These are phyloP conservation scores for Oryza rufipogon DNA, from an alignment of 176 grass and related monocot species.

Conservation along the genomic window DNA sequence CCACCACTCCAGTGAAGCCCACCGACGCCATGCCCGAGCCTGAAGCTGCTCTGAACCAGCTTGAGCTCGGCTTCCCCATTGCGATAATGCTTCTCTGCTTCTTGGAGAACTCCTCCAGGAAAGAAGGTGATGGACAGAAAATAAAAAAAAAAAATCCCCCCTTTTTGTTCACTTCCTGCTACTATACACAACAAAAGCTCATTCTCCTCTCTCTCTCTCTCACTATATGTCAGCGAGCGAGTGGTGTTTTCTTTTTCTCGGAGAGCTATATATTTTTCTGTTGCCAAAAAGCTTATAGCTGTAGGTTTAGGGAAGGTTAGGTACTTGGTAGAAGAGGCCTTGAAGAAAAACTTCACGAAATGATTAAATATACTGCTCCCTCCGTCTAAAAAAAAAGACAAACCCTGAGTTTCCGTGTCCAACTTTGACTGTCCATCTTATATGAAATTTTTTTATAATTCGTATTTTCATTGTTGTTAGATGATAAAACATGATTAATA, in stretches of 20 bases:
- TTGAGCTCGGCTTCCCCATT: slow-evolving; percentile 14
- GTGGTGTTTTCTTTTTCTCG: not conserved
- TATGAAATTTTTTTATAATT: no score
- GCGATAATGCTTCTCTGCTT: slow-evolving; percentile 31
- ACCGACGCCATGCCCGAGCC: slow-evolving; percentile 32
- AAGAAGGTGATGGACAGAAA: not conserved
- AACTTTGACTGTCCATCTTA: no score
- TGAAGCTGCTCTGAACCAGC: not conserved
- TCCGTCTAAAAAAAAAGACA: no score
- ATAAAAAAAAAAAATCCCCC: not conserved
- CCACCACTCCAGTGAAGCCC: slow-evolving; percentile 10
- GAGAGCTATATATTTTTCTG: slow-evolving; percentile 18
- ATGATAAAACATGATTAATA: no score
- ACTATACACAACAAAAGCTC: not conserved
- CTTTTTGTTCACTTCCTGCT: slow-evolving; percentile 24
- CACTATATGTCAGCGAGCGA: not conserved
- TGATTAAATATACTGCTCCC: no score
- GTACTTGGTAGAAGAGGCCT: not conserved
- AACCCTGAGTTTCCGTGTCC: no score
- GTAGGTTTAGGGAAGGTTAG: not conserved
- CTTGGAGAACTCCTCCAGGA: not conserved
- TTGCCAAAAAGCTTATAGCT: not conserved
- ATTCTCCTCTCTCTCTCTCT: no score
- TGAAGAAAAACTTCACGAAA: not conserved
- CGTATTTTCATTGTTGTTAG: no score